phyloP scores from a whole-genome alignment of 192 early-diverging fungal genomes.

The Entrophospora sp. region DNA sequence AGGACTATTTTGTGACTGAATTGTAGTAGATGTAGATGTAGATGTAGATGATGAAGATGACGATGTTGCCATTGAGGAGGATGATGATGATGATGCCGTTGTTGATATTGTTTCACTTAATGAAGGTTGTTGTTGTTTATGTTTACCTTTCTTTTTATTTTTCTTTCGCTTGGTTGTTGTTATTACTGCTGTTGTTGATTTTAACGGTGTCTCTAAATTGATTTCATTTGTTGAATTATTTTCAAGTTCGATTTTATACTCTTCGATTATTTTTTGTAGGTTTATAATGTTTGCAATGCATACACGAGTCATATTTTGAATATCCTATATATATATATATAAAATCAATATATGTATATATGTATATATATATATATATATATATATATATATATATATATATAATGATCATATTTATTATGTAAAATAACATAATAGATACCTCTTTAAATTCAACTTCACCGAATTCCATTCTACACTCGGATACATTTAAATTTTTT shows the following conservation, averaged over 20 bases:
- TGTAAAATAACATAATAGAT: neutral
- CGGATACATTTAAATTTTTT: neutral
- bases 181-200: slow-evolving; percentile 6
- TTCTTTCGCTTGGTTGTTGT: too few relatives aligned
- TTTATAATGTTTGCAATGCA: slow-evolving; percentile 15
- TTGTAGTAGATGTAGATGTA: too few relatives aligned
- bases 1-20: too few relatives aligned
- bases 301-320: slow-evolving; percentile 12
- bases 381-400: neutral
- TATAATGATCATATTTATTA: neutral
- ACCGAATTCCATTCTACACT: slow-evolving; percentile 9
- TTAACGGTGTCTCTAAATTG: neutral
- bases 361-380: too few relatives aligned
- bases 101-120: too few relatives aligned
- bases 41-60: neutral
- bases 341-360: neutral
- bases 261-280: slow-evolving; percentile 8
- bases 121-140: too few relatives aligned
- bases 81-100: too few relatives aligned
- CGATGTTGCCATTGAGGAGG: neutral
- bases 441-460: slow-evolving; percentile 7
- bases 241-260: neutral
- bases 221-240: neutral
- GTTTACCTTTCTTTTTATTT: neutral
- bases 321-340: slow-evolving; percentile 2